Conservation (phyloP, 2,329 filamentous ascomycete species). For the Fusarium keratoplasticum region DNA sequence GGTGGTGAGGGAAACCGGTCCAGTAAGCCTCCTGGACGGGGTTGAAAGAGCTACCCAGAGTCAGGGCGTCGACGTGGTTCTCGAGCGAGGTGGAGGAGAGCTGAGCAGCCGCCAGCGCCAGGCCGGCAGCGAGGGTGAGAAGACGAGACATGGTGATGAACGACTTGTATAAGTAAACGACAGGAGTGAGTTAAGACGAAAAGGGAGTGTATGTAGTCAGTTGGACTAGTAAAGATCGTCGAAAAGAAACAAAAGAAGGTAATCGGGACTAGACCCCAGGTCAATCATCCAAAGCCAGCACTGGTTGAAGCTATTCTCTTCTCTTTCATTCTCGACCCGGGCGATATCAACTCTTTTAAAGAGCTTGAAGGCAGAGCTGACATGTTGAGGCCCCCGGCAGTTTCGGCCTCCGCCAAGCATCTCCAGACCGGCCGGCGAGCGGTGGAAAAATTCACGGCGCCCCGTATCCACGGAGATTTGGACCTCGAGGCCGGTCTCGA, state of each 20-base stretch:
- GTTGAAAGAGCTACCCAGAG: constrained; percentile 64
- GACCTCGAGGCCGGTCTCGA: neutral
- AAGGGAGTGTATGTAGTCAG: constrained; percentile 29
- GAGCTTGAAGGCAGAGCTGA: neutral
- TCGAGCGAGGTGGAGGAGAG: constrained; percentile 43
- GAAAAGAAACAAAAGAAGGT: constrained; percentile 40
- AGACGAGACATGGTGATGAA: constrained; percentile 39
- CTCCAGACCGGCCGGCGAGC: constrained; percentile 12
- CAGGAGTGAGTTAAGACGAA: constrained; percentile 10
- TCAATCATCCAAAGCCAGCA: constrained; percentile 33
- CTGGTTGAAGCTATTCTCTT: constrained; percentile 31
- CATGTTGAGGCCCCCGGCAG: constrained; percentile 4
- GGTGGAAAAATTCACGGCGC: constrained; percentile 34
- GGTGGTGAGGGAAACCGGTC: constrained; percentile 70
- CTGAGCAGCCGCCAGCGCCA: constrained; percentile 43
- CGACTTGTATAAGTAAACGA: constrained; percentile 14
- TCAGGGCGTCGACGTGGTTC: constrained; percentile 55
- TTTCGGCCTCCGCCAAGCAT: constrained; percentile 23
- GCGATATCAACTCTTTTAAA: constrained; percentile 34
- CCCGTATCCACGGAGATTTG: constrained; percentile 15
- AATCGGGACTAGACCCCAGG: constrained; percentile 38
- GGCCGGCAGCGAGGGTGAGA: constrained; percentile 40
- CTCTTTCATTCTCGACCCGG: neutral
- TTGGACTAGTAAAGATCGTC: constrained; percentile 35
- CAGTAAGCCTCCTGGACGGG: constrained; percentile 71